Percentiles rank a stretch among this genome's conserved stretches.
These are phyloP conservation scores for Cladosporium colombiae DNA, from an alignment of 2,329 filamentous ascomycete species.

Conservation along the genomic window DNA sequence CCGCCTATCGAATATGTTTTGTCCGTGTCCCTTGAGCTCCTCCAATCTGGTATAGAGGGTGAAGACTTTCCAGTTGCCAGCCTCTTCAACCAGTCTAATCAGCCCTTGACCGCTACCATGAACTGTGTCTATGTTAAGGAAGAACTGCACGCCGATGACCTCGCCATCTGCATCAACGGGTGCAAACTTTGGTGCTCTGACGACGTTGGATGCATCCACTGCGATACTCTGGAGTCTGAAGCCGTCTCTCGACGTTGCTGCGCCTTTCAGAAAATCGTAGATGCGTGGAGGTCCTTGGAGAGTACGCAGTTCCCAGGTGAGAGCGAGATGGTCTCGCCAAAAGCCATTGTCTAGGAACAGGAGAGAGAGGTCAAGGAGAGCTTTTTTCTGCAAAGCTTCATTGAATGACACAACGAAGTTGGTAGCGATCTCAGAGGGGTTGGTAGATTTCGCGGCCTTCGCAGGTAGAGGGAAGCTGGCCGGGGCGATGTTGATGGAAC, in stretches of 20 bases:
- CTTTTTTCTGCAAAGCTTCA: background rate
- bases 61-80: slow-evolving; percentile 43
- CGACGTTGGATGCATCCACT: slow-evolving; percentile 16
- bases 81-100: slow-evolving; percentile 36
- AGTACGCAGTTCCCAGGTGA: slow-evolving; percentile 60
- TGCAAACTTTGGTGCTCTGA: slow-evolving; percentile 30
- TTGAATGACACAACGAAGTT: slow-evolving; percentile 1
- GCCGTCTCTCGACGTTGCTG: slow-evolving; percentile 37
- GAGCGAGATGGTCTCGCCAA: slow-evolving; percentile 60
- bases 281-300: slow-evolving; percentile 51
- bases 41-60: slow-evolving; percentile 41
- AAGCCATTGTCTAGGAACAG: slow-evolving; percentile 20
- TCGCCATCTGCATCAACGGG: slow-evolving; percentile 29
- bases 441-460: background rate
- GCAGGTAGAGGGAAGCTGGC: background rate
- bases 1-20: background rate
- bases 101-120: slow-evolving; percentile 36
- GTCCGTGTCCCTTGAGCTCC: slow-evolving; percentile 40
- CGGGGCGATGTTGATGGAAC: slow-evolving; percentile 5
- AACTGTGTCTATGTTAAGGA: slow-evolving; percentile 29
- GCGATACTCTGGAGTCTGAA: slow-evolving; percentile 26
- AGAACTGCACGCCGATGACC: slow-evolving; percentile 35
- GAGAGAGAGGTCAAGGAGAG: slow-evolving; percentile 1
- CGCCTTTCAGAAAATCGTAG: slow-evolving; percentile 38
- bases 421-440: background rate